phyloP scores from a whole-genome alignment of 2,329 filamentous ascomycete genomes.

The Diplocarpon mali region DNA sequence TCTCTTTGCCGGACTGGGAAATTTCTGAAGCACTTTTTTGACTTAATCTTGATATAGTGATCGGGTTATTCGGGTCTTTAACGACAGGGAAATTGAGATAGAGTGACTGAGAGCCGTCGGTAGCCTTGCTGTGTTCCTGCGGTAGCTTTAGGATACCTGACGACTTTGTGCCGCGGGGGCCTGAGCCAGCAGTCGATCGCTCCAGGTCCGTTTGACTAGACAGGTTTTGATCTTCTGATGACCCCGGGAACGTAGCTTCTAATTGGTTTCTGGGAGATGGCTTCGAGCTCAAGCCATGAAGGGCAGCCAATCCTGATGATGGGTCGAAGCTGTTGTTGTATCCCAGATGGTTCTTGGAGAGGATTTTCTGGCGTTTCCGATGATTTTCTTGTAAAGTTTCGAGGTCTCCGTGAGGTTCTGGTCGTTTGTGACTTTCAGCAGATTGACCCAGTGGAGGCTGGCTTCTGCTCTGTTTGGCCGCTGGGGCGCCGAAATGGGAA shows the following conservation, averaged over 20 bases:
- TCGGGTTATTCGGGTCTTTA: conserved; percentile 60
- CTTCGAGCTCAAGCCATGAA: no score
- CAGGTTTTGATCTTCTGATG: neutral
- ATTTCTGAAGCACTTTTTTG: conserved; percentile 49
- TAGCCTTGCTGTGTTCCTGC: conserved; percentile 31
- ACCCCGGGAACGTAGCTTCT: no score
- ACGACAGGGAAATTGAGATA: conserved; percentile 61
- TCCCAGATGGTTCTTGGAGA: neutral
- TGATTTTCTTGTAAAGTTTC: neutral
- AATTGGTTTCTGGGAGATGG: no score
- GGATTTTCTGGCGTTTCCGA: neutral
- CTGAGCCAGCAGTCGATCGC: neutral
- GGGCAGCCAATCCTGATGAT: neutral
- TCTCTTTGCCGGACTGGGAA: conserved; percentile 30
- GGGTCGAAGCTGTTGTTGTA: neutral
- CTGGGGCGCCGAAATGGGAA: neutral
- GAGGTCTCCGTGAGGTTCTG: neutral
- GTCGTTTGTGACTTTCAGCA: neutral
- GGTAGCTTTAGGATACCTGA: conserved; percentile 19
- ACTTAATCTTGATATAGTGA: conserved; percentile 52
- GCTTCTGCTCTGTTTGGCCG: neutral
- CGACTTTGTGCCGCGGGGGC: conserved; percentile 16
- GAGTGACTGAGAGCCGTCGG: conserved; percentile 26
- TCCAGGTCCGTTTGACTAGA: neutral
- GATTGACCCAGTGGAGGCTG: neutral